Conservation (phyloP, 345 rosid species). For the Arabis alpina region DNA sequence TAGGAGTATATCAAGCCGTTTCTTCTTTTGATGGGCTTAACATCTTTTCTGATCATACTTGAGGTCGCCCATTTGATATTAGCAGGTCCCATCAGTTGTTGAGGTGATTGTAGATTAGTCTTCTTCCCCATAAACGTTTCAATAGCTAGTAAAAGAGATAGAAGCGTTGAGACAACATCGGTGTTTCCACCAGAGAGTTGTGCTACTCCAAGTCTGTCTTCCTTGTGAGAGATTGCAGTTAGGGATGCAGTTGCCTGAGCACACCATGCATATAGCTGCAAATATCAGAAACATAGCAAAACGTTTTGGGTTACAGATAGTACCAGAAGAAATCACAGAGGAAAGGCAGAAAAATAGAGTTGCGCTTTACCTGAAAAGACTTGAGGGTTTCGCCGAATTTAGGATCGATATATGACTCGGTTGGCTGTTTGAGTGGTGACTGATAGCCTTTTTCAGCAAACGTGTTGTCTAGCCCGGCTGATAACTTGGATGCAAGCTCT, state of each 20-base stretch:
- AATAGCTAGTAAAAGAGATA: slow-evolving; percentile 77
- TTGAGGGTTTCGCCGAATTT: slow-evolving; percentile 60
- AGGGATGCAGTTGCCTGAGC: slow-evolving; percentile 68
- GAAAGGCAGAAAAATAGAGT: not conserved
- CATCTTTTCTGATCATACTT: slow-evolving; percentile 63
- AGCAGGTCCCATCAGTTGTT: slow-evolving; percentile 67
- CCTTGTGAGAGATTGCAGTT: slow-evolving; percentile 72
- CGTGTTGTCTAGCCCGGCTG: slow-evolving; percentile 62
- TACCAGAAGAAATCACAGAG: not conserved
- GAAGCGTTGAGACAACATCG: slow-evolving; percentile 67
- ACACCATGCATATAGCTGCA: slow-evolving; percentile 84
- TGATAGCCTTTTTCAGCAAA: slow-evolving; percentile 48
- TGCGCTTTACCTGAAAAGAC: slow-evolving; percentile 69
- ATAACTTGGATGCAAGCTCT: slow-evolving; percentile 69
- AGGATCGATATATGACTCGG: slow-evolving; percentile 50
- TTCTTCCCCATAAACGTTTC: slow-evolving; percentile 90
- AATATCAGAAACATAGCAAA: not conserved
- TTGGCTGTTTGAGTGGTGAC: slow-evolving; percentile 54
- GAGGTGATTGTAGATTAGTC: slow-evolving; percentile 65
- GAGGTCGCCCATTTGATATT: slow-evolving; percentile 73
- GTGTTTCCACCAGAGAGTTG: slow-evolving; percentile 89
- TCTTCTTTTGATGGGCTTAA: slow-evolving; percentile 55
- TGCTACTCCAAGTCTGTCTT: slow-evolving; percentile 93
- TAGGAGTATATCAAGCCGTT: slow-evolving; percentile 55
- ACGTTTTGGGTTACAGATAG: not conserved